These are phyloP conservation scores for Talaromyces stipitatus DNA, from an alignment of 495 filamentous ascomycete species.

Conservation along the genomic window DNA sequence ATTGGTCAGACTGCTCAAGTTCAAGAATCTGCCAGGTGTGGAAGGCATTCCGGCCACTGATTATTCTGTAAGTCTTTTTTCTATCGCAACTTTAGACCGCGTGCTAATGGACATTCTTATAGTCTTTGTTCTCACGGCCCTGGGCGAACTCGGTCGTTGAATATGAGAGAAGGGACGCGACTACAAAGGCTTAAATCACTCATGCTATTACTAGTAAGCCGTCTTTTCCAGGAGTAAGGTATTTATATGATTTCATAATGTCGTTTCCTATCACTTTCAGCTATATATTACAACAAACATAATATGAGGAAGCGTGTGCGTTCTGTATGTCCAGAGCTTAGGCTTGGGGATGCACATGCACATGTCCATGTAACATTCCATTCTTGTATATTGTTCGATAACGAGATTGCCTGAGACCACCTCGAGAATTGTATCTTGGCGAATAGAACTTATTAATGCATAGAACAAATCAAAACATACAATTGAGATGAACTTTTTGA, in stretches of 20 bases:
- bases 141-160: constrained; percentile 32
- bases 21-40: constrained; percentile 62
- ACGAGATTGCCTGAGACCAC: not conserved
- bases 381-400: constrained; percentile 3
- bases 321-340: not conserved
- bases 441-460: not conserved
- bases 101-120: not conserved
- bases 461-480: not conserved
- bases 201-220: not conserved
- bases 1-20: constrained; percentile 66
- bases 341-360: not conserved
- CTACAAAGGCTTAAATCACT: constrained; percentile 1
- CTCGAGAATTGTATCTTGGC: not conserved
- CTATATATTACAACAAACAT: not conserved
- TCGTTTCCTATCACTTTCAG: not conserved
- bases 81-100: not conserved
- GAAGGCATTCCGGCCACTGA: constrained; percentile 72
- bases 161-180: constrained; percentile 25
- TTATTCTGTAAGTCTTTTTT: constrained; percentile 56
- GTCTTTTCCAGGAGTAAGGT: not conserved
- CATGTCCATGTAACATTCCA: not conserved
- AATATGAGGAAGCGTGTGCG: not conserved
- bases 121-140: constrained; percentile 48
- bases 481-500: not conserved
- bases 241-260: constrained; percentile 10